phyloP scores from a whole-genome alignment of 805 yeast species.

The Teunomyces atbi region DNA sequence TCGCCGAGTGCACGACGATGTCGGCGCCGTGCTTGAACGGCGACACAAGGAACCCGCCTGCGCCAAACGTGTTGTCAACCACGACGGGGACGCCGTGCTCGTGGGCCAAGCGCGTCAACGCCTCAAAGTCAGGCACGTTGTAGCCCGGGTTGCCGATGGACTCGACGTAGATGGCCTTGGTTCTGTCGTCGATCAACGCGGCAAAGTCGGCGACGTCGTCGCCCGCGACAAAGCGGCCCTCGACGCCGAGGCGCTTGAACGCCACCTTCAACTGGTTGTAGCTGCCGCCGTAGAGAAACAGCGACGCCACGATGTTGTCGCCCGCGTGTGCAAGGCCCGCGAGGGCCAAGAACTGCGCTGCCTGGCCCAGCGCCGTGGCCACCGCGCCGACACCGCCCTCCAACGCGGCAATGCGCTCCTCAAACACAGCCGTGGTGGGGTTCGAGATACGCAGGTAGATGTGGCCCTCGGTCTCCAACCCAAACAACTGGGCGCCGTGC shows the following conservation, averaged over 20 bases:
- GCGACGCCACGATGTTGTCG: constrained; percentile 84
- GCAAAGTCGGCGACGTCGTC: constrained; percentile 75
- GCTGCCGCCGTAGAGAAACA: constrained; percentile 92
- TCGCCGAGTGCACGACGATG: constrained; percentile 89
- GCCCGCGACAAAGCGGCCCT: constrained; percentile 80
- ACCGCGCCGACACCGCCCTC: constrained; percentile 92
- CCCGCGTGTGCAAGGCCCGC: constrained; percentile 83
- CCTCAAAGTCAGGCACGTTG: constrained; percentile 88
- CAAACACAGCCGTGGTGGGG: constrained; percentile 91
- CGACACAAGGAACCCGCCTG: constrained; percentile 84
- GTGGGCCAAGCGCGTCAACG: constrained; percentile 73
- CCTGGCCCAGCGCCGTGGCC: constrained; percentile 93
- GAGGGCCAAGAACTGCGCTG: constrained; percentile 87
- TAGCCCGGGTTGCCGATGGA: constrained; percentile 91
- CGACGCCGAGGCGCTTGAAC: constrained; percentile 85
- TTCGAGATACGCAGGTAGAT: constrained; percentile 89
- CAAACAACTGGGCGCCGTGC: constrained; percentile 90
- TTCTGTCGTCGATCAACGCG: constrained; percentile 71
- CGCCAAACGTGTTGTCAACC: constrained; percentile 96
- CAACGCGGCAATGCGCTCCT: constrained; percentile 86
- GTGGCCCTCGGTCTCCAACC: constrained; percentile 77
- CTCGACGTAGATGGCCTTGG: constrained; percentile 88
- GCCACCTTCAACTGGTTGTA: constrained; percentile 93
- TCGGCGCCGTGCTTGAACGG: constrained; percentile 92
- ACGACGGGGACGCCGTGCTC: constrained; percentile 85